Base-by-base conservation (phyloP, 179 eudicot genomes). In the Patellifolia procumbens region DNA sequence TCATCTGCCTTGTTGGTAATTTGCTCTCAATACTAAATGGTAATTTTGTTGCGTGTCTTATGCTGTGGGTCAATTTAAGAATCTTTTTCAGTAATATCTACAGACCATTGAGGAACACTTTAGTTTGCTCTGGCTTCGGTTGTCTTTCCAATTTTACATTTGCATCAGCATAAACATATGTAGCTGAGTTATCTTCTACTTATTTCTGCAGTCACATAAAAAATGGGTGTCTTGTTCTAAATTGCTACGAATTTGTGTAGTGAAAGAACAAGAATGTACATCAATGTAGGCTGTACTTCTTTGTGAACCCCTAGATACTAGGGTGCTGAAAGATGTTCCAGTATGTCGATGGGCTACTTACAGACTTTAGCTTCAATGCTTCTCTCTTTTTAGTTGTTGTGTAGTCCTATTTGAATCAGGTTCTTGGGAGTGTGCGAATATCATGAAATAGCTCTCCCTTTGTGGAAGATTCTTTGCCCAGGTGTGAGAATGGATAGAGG, bases 401-500 rank as follows among this genome's bases (percentile, higher is more conserved):
- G 62, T 17, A 11, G 42, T 31, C 62, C 61, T 19, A 32, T 78
- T 60, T 24, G 72, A 68, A 70, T 53, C 20, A 56, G 55, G 65
- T 68, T 52, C 70, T 28, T 59, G 28, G 56, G 26, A 46, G 35
- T 28, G 22, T 66, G 70, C 77, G 66, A 73, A 32, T 56, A 68
- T 76, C 73, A 81, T 73, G 78, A 68, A 61, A 75, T 81, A 60
- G 81, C 79, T 63, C 48, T 74, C 61, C 77, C 85, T 82, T 88
- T 94, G 60, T 55, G 90, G 80, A 95, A 95, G 46, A 95, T 93
- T 73, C 86, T 81, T 73, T 95, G 99, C 34, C 99, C 97, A 19
- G 97, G 99, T 78, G 97, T 90, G 20, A 95, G 89, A 70, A 93
- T 91, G 45, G 93, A 90, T 48, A 88, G 80, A 71, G 99, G 99